Evolutionary conservation across 2,329 filamentous ascomycete genomes (phyloP).

Genomic region (Aspergillus latus): DNA sequence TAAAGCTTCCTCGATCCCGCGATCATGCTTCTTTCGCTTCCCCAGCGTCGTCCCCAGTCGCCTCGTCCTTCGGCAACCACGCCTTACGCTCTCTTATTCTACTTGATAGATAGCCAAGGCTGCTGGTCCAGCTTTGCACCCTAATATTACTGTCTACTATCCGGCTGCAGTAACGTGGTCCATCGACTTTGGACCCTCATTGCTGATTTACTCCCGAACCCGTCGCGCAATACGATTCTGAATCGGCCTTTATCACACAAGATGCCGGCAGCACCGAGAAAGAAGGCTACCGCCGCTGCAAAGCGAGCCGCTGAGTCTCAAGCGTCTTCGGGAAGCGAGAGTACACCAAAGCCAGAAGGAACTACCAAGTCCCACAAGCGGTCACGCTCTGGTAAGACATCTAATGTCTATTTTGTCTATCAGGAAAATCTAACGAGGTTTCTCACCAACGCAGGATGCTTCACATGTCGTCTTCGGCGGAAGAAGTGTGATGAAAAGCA

Average conservation of each 20-base stretch:
- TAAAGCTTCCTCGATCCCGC: slow-evolving; percentile 26
- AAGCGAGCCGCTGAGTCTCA: slow-evolving; percentile 24
- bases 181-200: slow-evolving; percentile 2
- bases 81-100: slow-evolving; percentile 29
- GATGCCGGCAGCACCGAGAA: slow-evolving; percentile 24
- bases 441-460: slow-evolving; percentile 54
- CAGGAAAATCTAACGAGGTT: not conserved
- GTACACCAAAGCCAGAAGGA: slow-evolving; percentile 56
- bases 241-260: slow-evolving; percentile 1
- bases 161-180: slow-evolving; percentile 13
- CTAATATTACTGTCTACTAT: slow-evolving; percentile 20
- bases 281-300: slow-evolving; percentile 15
- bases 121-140: slow-evolving; percentile 45
- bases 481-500: slow-evolving; percentile 71
- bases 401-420: slow-evolving; percentile 16
- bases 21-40: slow-evolving; percentile 15
- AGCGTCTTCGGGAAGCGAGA: slow-evolving; percentile 46
- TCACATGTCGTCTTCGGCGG: slow-evolving; percentile 65
- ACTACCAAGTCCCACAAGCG: slow-evolving; percentile 86
- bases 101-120: slow-evolving; percentile 37
- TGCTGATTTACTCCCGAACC: not conserved
- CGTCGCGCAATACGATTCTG: not conserved
- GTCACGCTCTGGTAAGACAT: slow-evolving; percentile 80
- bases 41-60: slow-evolving; percentile 21
- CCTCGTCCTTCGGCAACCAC: slow-evolving; percentile 24